Conservation (phyloP, 2,329 filamentous ascomycete species). For the Metarhizium sp. region DNA sequence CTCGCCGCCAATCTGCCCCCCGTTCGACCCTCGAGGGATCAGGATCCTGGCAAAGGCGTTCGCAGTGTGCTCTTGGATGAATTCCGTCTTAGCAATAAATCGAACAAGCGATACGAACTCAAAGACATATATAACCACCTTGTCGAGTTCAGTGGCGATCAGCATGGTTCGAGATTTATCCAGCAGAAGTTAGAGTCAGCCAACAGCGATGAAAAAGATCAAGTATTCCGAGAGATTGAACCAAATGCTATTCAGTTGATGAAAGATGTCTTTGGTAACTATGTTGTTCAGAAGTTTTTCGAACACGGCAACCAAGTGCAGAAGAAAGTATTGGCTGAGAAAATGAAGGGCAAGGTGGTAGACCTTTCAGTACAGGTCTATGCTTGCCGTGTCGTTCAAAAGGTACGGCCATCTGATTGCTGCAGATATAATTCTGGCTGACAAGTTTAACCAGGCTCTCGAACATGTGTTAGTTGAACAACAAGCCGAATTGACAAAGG, state of each 20-base stretch:
- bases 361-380: slow-evolving; percentile 82
- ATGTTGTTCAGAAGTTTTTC: slow-evolving; percentile 96
- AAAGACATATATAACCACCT: slow-evolving; percentile 83
- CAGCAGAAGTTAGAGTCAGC: slow-evolving; percentile 86
- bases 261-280: slow-evolving; percentile 96
- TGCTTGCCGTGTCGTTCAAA: slow-evolving; percentile 91
- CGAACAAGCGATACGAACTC: slow-evolving; percentile 66
- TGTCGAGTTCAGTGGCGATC: slow-evolving; percentile 92
- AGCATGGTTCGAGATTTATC: slow-evolving; percentile 91
- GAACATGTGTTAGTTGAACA: slow-evolving; percentile 89
- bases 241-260: slow-evolving; percentile 80
- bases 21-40: slow-evolving; percentile 37
- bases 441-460: slow-evolving; percentile 52
- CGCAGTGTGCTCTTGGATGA: slow-evolving; percentile 70
- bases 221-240: slow-evolving; percentile 79
- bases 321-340: slow-evolving; percentile 75
- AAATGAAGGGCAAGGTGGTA: slow-evolving; percentile 80
- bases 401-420: slow-evolving; percentile 40
- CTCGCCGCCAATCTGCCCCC: slow-evolving; percentile 18
- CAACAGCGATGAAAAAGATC: slow-evolving; percentile 92
- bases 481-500: slow-evolving; percentile 72
- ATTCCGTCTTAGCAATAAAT: slow-evolving; percentile 66
- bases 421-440: slow-evolving; percentile 9
- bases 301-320: slow-evolving; percentile 91
- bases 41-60: slow-evolving; percentile 49